phyloP scores from a whole-genome alignment of 495 filamentous ascomycete genomes.

The Talaromyces ruber region DNA sequence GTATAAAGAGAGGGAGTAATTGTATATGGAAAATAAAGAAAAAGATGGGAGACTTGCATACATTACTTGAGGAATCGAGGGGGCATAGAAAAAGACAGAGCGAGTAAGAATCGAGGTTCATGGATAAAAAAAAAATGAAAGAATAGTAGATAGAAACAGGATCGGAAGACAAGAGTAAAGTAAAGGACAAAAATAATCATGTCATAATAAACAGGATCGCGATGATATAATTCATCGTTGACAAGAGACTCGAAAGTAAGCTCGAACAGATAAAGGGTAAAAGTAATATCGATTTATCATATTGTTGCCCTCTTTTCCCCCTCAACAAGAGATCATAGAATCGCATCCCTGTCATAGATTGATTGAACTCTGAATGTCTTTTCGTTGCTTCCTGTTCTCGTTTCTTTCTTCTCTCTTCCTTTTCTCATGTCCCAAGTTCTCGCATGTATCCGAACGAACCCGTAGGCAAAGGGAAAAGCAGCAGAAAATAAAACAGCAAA shows the following conservation, averaged over 20 bases:
- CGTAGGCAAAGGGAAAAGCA: constrained; percentile 5
- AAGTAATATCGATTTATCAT: background rate
- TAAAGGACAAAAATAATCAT: background rate
- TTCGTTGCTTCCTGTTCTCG: background rate
- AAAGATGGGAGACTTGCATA: constrained; percentile 1
- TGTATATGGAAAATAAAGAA: background rate
- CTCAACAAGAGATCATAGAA: background rate
- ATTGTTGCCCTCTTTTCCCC: constrained; percentile 12
- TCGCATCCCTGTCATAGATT: constrained; percentile 5
- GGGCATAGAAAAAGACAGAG: background rate
- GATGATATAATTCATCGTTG: background rate
- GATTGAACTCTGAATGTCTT: constrained; percentile 3
- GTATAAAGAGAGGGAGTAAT: constrained; percentile 2
- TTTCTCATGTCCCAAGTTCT: constrained; percentile 13
- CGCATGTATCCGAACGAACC: constrained; percentile 11
- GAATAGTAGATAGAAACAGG: background rate
- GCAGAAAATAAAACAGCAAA: constrained; percentile 1
- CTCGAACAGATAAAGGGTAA: background rate
- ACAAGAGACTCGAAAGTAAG: background rate
- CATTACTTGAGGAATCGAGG: background rate
- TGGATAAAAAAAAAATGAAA: background rate
- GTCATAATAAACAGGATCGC: background rate
- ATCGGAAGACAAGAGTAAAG: background rate
- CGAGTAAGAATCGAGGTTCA: background rate
- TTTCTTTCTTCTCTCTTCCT: constrained; percentile 5